phyloP scores from a whole-genome alignment of 2,329 filamentous ascomycete genomes.

The Ophiocordyceps unilateralis region DNA sequence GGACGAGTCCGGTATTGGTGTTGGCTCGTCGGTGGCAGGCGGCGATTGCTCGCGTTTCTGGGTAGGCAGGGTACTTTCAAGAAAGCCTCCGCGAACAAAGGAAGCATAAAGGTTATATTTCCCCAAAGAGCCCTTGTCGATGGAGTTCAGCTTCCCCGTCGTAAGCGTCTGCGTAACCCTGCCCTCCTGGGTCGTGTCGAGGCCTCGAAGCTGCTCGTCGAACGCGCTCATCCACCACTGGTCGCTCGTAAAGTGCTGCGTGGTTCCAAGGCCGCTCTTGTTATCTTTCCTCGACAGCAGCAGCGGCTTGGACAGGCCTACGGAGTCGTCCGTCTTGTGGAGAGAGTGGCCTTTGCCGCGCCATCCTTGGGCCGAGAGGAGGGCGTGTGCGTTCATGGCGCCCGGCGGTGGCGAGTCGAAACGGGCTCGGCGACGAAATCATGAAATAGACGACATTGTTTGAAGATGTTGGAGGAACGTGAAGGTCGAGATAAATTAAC shows the following conservation, averaged over 20 bases:
- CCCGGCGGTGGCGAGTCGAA: neutral
- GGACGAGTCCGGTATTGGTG: slow-evolving; percentile 5
- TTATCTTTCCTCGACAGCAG: slow-evolving; percentile 71
- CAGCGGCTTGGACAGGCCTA: slow-evolving; percentile 68
- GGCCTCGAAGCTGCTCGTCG: slow-evolving; percentile 70
- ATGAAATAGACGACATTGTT: no score
- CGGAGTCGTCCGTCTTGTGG: slow-evolving; percentile 52
- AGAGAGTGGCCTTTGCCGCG: slow-evolving; percentile 76
- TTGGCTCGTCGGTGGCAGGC: slow-evolving; percentile 13
- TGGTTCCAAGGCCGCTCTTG: slow-evolving; percentile 65
- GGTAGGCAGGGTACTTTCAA: slow-evolving; percentile 49
- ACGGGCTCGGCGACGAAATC: neutral
- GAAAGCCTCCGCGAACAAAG: slow-evolving; percentile 67
- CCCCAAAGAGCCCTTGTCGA: slow-evolving; percentile 31
- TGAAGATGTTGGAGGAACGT: no score
- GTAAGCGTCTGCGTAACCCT: slow-evolving; percentile 38
- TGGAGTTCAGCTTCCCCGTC: slow-evolving; percentile 35
- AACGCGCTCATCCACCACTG: slow-evolving; percentile 98
- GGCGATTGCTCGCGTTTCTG: slow-evolving; percentile 9
- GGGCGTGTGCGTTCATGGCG: slow-evolving; percentile 69
- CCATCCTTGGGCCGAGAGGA: slow-evolving; percentile 80
- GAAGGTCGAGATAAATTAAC: no score
- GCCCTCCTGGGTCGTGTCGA: slow-evolving; percentile 46
- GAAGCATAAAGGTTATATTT: slow-evolving; percentile 60
- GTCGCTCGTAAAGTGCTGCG: slow-evolving; percentile 49